Evolutionary conservation across 345 rosid species (phyloP), one percentile per base, ranked within the genome.

Genomic region (Eucalyptus regnans): DNA sequence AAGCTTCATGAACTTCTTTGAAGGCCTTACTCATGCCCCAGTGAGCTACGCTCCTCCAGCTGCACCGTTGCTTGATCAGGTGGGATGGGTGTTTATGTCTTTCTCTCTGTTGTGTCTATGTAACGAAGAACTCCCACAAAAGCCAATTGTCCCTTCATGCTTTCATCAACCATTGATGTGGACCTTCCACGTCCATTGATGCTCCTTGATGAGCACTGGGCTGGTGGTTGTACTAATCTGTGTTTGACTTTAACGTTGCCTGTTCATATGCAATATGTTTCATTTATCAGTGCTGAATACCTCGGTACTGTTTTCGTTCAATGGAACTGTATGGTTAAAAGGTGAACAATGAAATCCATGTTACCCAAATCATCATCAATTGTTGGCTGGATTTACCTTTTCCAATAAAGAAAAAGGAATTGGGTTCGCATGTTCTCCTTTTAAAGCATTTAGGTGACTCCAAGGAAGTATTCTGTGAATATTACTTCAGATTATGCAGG

Each of bases 1-100:
- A 87, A 94, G 95, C 91, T 94, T 93, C 86, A 93, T 95, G 95
- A 93, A 95, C 88, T 94, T 94, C 92, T 94, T 95, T 52, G 94
- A 95, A 87, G 96, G 94, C 44, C 62, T 92, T 88, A 64, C 92
- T 11, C 94, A 92, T 50, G 91, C 87, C 66, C 96, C 96, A 6
- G 88, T 86, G 48, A 90, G 89, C 89, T 93, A 93, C 83, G 41
- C 90, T 88, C 91, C 89, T 54, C 84, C 84, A 41, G 50, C 91
- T 43, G 94, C 86, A 89, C 89, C 93, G 22, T 85, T 91, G 88
- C 92, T 89, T 89, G 93, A 92, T 90, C 97, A 94, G 95, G 97
- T 95, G 90, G 48, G 50, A 31, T 52, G 48, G 84, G 83, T 88
- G 46, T 10, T 86, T 31, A 46, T 25, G 64, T 29, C 9, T 31